These are phyloP conservation scores for Delphinella strobiligena DNA, from an alignment of 2,329 filamentous ascomycete species.

Conservation along the genomic window DNA sequence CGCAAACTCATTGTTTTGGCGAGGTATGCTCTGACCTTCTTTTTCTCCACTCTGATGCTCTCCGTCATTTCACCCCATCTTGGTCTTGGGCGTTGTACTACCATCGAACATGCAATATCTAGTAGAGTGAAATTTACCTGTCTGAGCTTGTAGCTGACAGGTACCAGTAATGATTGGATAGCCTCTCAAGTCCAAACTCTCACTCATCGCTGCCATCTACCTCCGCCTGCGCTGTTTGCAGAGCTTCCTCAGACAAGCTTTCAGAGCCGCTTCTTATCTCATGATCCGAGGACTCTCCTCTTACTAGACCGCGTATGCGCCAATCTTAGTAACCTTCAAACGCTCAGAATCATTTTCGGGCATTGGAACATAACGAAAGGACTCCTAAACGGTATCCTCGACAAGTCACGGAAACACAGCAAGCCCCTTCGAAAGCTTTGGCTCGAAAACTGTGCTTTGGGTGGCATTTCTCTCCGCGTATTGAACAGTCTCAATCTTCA, in stretches of 20 bases:
- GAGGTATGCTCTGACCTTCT: no score
- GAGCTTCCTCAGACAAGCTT: conserved; percentile 30
- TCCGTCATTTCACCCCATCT: no score
- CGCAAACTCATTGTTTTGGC: conserved; percentile 30
- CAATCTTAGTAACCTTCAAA: conserved; percentile 32
- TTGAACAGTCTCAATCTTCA: conserved; percentile 14
- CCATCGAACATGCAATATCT: no score
- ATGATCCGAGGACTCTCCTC: conserved; percentile 26
- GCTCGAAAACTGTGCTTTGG: conserved; percentile 32
- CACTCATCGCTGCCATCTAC: conserved; percentile 35
- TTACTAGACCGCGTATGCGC: conserved; percentile 26
- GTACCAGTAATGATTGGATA: conserved; percentile 24
- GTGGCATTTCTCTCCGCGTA: conserved; percentile 14
- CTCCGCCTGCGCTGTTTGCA: conserved; percentile 31
- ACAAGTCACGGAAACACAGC: conserved; percentile 16
- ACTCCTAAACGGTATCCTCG: conserved; percentile 29
- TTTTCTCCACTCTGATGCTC: no score
- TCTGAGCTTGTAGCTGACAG: conserved; percentile 9
- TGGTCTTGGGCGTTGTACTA: no score
- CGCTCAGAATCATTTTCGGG: conserved; percentile 31
- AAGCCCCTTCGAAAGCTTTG: conserved; percentile 29
- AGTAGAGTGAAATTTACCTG: neutral
- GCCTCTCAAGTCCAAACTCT: conserved; percentile 31
- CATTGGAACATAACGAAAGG: conserved; percentile 29
- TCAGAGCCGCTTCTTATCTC: conserved; percentile 26